Conservation (phyloP, 805 yeast genomes). For the Citeromyces matritensis region DNA sequence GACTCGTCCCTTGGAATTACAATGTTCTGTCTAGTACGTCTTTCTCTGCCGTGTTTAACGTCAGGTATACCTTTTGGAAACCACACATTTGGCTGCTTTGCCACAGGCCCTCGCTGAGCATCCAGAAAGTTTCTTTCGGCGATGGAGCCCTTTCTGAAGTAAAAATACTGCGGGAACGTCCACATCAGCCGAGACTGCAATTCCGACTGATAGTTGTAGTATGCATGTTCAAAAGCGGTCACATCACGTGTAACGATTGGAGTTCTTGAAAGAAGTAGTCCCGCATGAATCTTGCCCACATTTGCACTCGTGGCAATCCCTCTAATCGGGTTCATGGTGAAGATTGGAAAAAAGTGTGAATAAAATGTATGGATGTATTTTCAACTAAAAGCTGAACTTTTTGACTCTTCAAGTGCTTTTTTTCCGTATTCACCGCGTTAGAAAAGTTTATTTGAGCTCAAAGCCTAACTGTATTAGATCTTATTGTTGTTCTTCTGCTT, state of each 20-base stretch:
- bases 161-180: slow-evolving; percentile 92
- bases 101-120: slow-evolving; percentile 63
- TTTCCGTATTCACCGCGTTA: no score
- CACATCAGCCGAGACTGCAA: slow-evolving; percentile 86
- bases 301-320: slow-evolving; percentile 2
- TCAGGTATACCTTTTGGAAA: slow-evolving; percentile 80
- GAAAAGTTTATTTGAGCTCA: no score
- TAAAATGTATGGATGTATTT: no score
- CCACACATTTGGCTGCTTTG: slow-evolving; percentile 60
- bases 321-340: no score
- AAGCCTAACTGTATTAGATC: no score
- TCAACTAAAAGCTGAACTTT: no score
- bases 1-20: slow-evolving; percentile 53
- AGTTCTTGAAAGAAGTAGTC: slow-evolving; percentile 57
- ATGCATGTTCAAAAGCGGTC: slow-evolving; percentile 56
- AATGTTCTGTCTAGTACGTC: slow-evolving; percentile 67
- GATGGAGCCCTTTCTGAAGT: slow-evolving; percentile 80
- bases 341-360: no score
- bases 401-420: no score
- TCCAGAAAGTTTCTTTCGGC: slow-evolving; percentile 69
- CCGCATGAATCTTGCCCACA: slow-evolving; percentile 19
- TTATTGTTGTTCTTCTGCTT: no score
- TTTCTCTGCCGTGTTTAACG: slow-evolving; percentile 76
- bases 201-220: slow-evolving; percentile 73
- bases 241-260: slow-evolving; percentile 78